These are phyloP conservation scores for Nematodospora anomalae DNA, from an alignment of 1,139 yeast species.

Conservation along the genomic window DNA sequence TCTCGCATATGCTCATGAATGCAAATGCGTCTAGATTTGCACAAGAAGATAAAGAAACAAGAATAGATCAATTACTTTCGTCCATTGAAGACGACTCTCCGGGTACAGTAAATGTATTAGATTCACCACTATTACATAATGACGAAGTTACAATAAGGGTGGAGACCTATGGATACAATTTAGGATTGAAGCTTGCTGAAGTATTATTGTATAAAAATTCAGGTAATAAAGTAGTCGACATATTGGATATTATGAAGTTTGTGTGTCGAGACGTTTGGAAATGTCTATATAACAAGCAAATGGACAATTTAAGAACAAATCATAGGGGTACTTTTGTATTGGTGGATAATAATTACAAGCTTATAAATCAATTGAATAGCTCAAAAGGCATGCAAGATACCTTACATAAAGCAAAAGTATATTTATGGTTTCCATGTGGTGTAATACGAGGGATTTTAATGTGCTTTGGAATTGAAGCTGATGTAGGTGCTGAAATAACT, in stretches of 20 bases:
- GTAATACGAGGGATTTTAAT: conserved; percentile 75
- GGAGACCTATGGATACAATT: conserved; percentile 68
- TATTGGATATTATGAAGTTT: conserved; percentile 84
- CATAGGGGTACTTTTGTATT: conserved; percentile 85
- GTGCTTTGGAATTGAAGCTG: conserved; percentile 67
- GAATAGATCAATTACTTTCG: conserved; percentile 26
- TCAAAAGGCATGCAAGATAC: conserved; percentile 50
- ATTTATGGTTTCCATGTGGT: conserved; percentile 82
- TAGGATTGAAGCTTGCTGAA: conserved; percentile 77
- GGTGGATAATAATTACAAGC: conserved; percentile 63
- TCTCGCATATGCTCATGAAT: conserved; percentile 31
- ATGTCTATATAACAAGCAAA: conserved; percentile 74
- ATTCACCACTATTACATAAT: conserved; percentile 33
- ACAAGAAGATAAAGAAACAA: conserved; percentile 16
- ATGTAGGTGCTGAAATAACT: conserved; percentile 66
- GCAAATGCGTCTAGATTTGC: conserved; percentile 10
- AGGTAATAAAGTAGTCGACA: conserved; percentile 53
- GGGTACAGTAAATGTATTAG: conserved; percentile 44
- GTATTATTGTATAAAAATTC: conserved; percentile 56
- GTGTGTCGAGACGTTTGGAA: conserved; percentile 93
- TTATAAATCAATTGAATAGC: conserved; percentile 57
- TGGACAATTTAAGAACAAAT: conserved; percentile 88
- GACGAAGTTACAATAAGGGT: conserved; percentile 63
- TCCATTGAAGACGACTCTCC: conserved; percentile 30
- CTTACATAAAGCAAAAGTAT: conserved; percentile 48